Base-by-base conservation (phyloP, 225 moss, liverwort and hornwort genomes). In the Rhytidiadelphus loreus region DNA sequence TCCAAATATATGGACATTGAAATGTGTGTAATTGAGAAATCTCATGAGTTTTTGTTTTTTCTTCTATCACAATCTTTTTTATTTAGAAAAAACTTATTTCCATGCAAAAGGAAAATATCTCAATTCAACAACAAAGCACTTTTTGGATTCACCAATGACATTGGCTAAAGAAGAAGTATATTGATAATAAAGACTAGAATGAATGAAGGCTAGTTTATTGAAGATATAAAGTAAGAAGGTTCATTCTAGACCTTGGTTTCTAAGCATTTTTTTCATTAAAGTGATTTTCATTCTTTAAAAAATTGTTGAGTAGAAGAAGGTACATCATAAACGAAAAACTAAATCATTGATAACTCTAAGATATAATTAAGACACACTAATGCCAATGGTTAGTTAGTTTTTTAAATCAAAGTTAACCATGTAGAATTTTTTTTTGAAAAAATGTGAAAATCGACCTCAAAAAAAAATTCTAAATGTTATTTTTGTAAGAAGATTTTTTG, bases 51-150 rank as follows among this genome's bases (percentile, higher is more conserved):
- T 69, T 4, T 23, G 2, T 13, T 39, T 69, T n/a, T 6, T 13
- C 8, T 23, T 24, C 0, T 39, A 1, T 39, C 13, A 12, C 6
- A 13, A 0, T 12, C 6, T 13, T 13, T 66, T 39, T 68, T 2
- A 68, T 39, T 68, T 4, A 0, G 1, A 12, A n/a, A 20, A 66
- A 12, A 23, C 0, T n/a, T 39, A 13, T 39, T n/a, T 69, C 4
- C 0, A 39, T 24, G 4, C 12, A 13, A 24, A 69, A 39, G 12
- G 5, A 22, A 13, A 13, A 46, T 7, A 43, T 2, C 5, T 28
- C 11, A 18, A 73, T 73, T 73, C 11, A 17, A 46, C 4, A 29
- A 28, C 7, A 29, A 29, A 46, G 0, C 0, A 18, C 4, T 29
- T 19, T 44, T 29, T 26, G 44, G 10, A 72, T 72, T 72, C 1